Evolutionary conservation across 2,329 filamentous ascomycete genomes (phyloP), one percentile per base, ranked within the genome.

Genomic region (Penicillium sp.): DNA sequence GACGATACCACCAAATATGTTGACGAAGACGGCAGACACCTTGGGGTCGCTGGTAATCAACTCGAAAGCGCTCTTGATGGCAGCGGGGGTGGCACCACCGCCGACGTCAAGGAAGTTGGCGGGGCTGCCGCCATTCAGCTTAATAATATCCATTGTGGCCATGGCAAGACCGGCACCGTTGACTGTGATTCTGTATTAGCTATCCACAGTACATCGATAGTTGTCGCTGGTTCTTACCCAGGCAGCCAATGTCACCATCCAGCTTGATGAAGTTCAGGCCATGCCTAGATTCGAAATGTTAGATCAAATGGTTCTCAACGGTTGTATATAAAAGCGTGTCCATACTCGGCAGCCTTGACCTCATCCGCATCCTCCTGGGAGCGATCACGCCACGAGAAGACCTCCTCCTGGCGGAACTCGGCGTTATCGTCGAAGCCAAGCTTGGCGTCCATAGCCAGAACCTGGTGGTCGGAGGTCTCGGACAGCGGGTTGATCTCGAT

Each of bases 91-190:
- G 62, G 93, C 93, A 79, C 93, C 93, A 72, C 93, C 93, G 69
- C 93, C 93, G 63, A 98, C 93, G 72, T 98, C 93, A 64, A 98
- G 81, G 85, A 98, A 98, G 84, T 98, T 98, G 65, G 93, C 93
- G 56, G 93, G 93, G 69, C 83, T 80, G 58, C 93, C 93, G 64
- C 93, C 93, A 78, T 97, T 98, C 57, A 98, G 83, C 84, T 98
- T 97, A 83, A 98, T 98, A 75, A 98, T 97, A 75, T 98, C 93
- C 93, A 98, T 98, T 72, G 93, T 98, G 57, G 93, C 93, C 93
- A 98, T 98, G 76, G 93, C 93, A 61, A 98, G 87, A 78, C 93
- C 93, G 66, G 93, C 93, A 72, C 93, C 93, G 79, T 98, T 98
- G 79, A 98, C 93, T 64, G 58, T 64, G 58, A 28, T 7, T 9